Base-by-base conservation (phyloP, 208 protist genomes). In the Spongospora subterranea region DNA sequence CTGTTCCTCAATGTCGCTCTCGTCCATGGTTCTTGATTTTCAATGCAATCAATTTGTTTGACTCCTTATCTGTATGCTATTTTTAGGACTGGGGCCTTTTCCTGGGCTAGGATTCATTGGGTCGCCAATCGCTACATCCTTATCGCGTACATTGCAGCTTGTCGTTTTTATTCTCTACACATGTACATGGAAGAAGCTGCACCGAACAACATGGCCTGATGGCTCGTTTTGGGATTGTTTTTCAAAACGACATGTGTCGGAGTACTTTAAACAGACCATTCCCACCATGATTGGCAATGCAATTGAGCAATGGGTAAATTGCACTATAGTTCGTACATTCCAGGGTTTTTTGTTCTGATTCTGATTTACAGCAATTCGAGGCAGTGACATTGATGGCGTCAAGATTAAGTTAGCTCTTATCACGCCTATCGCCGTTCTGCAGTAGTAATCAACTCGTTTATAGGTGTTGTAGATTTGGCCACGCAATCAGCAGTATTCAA, bases 31-130 rank as follows among this genome's bases (percentile, higher is more conserved):
- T 60, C 13, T 32, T 60, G 24, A 6, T 60, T 60, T 24, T 24
- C 50, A n/a, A n/a, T n/a, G n/a, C n/a, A n/a, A n/a, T n/a, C n/a
- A n/a, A 6, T 60, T 60, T 60, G 13, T 60, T 60, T 60, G 24
- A 6, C 6, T 29, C 6, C 6, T 29, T 60, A 60, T 60, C 50
- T 60, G 24, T 60, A 60, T 60, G 50, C 6, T 6, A 24, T 24
- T 60, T 60, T 24, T 60, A 60, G 50, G 50, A 20, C 17, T 89
- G 1, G 88, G 88, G 17, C 6, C 6, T 32, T 89, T 6, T 6
- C 88, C 88, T 32, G 88, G 88, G 17, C n/a, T 89, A 1, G 88
- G 88, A 39, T 89, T 89, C 88, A 45, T 89, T 39, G 88, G 88
- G n/a, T 65, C 17, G 1, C 32, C 88, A 20, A 60, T 89, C n/a